Evolutionary conservation across 768 basidiomycete species (phyloP), one percentile per base, ranked within the genome.

Genomic region (Cystobasidium onofrii): DNA sequence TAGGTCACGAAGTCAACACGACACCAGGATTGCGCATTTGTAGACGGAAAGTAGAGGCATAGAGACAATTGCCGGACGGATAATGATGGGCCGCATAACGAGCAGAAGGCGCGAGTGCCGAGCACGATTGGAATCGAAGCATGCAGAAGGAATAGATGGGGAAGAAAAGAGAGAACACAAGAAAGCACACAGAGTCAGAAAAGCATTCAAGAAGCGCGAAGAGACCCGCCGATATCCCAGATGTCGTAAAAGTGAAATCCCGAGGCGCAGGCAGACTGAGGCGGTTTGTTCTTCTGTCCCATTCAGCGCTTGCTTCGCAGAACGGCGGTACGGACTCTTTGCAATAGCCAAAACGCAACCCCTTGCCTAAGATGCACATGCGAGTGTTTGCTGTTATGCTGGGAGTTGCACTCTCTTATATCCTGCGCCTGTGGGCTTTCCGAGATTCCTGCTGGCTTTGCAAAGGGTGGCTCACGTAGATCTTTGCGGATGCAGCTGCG

Each of bases 101-200:
- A 55, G 54, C 23, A 39, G 3, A 61, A 39, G 57, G 57, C 25
- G 34, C 31, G 57, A 39, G 17, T 31, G 57, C 57, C 31, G 29
- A 27, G 57, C 4, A 23, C 18, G 10, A 61, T 15, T 61, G 12
- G 57, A 15, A 61, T 6, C 57, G 34, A 39, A 61, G 57, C 46
- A 50, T 50, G 46, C 46, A 50, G 46, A 50, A 50, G 15, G 46
- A 50, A 54, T 41, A 62, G 46, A 57, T 27, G 52, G 43, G 41
- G 39, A 18, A 17, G 74, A 29, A 73, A 62, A 54, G 6, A 50
- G n/a, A 50, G 46, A 50, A 50, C 4, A 50, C 46, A 20, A 50
- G 46, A 50, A 50, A 39, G 46, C 46, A 74, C 77, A 52, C 60
- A 75, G 75, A 43, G 73, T 62, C 1, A 76, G 77, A 61, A 75